phyloP scores from a whole-genome alignment of 257 asterid genomes.

The Cruciata laevipes region DNA sequence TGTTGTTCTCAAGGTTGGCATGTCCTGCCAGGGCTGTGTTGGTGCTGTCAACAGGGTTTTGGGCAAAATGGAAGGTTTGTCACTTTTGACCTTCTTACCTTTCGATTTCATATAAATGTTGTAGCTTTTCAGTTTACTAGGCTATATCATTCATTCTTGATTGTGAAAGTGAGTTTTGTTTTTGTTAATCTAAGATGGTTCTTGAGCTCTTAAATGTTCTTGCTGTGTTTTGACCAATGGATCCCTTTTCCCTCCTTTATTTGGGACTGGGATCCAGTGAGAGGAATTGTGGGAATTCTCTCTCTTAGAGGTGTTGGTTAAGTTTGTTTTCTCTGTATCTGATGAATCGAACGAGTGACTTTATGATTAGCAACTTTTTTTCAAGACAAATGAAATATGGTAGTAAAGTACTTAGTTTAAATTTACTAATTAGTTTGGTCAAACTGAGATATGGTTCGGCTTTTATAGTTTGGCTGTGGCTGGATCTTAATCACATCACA shows the following conservation, averaged over 20 bases:
- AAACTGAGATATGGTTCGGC: background rate
- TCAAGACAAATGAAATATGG: background rate
- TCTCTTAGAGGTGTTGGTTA: background rate
- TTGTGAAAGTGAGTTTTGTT: background rate
- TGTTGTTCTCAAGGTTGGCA: constrained; percentile 85
- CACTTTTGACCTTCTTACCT: background rate
- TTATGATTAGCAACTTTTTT: background rate
- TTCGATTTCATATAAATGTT: background rate
- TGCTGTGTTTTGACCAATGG: too few species aligned
- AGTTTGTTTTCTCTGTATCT: background rate
- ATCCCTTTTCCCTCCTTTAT: background rate
- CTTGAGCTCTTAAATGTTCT: background rate
- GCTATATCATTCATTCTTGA: background rate
- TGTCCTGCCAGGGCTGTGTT: constrained; percentile 89
- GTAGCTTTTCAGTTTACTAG: background rate
- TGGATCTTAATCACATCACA: background rate
- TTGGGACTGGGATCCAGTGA: background rate
- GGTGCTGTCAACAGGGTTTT: constrained; percentile 91
- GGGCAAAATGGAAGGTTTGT: constrained; percentile 78
- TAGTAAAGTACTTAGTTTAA: background rate
- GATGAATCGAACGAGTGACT: background rate
- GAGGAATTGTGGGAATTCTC: background rate
- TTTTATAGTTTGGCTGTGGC: background rate
- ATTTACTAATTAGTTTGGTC: background rate
- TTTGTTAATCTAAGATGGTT: background rate